Base-by-base conservation (phyloP, 2,329 filamentous ascomycete genomes). In the Fusarium sp. region DNA sequence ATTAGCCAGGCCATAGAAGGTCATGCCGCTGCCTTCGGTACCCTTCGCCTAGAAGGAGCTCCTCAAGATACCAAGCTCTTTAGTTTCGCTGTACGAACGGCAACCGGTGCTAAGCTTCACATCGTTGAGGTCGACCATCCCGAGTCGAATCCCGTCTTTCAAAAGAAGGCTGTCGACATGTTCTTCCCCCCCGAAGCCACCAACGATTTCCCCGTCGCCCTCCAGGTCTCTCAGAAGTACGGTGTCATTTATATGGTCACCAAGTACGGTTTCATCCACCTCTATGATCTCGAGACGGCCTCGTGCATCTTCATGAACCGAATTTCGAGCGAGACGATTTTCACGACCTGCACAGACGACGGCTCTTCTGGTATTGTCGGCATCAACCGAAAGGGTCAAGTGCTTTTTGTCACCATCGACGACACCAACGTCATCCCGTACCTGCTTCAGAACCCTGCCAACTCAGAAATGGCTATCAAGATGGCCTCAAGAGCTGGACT, bases 241-340 rank as follows among this genome's bases (percentile, higher is more conserved):
- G 95, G 95, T 78, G 91, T 99, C 79, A 92, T 99, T 78, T 98
- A 98, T 83, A 90, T 99, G 78, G 94, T 99, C 70, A 99, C 96
- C 62, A 99, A 99, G 83, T 99, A 98, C 78, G 96, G 96, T 57
- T 99, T 98, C 84, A 98, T 99, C 77, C 96, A 99, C 83, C 89
- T 99, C 27, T 98, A 99, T 84, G 97, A 99, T 79, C 90, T 99
- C 62, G 97, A 99, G 85, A 96, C 93, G 11, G 97, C 93, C 64
- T 93, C 92, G 15, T 97, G 94, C 81, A 96, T 99, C 80, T 99
- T 98, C 89, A 97, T 99, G 94, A 99, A 99, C 87, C 92, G 97
- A 76, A 99, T 99, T 78, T 99, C 96, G 37, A 97, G 94, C 85
- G 96, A 99, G 80, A 99, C 96, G 30, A 98, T 99, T 80, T 99